Conservation (phyloP, 768 basidiomycete genomes). For the Naganishia vishniacii region DNA sequence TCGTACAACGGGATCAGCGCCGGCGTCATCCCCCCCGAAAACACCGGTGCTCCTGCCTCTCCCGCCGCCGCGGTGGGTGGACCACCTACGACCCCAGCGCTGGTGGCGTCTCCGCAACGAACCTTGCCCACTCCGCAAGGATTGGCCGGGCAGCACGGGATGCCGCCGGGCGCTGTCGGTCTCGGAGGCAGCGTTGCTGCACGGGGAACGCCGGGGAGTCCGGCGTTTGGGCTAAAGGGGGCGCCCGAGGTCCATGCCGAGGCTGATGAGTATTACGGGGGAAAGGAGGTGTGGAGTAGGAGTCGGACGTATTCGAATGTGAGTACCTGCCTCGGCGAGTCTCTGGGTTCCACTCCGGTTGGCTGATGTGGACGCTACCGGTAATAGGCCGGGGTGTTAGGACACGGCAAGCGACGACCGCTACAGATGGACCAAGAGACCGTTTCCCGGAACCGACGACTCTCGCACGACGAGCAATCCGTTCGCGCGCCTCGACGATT, state of each 20-base stretch:
- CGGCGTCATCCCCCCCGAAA: not conserved
- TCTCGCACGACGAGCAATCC: constrained; percentile 90
- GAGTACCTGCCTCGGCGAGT: constrained; percentile 43
- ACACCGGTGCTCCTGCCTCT: not conserved
- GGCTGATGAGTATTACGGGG: constrained; percentile 75
- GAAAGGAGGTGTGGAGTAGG: constrained; percentile 69
- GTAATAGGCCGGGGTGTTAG: constrained; percentile 69
- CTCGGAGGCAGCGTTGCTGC: constrained; percentile 5
- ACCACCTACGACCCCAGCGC: too few species aligned
- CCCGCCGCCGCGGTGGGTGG: too few species aligned
- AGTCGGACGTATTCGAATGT: constrained; percentile 84
- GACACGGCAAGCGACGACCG: constrained; percentile 64
- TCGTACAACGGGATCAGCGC: constrained; percentile 14
- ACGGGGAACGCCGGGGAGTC: not conserved
- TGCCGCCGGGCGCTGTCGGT: not conserved
- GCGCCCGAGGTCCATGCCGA: constrained; percentile 57
- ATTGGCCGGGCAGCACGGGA: not conserved
- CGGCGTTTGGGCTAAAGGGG: not conserved
- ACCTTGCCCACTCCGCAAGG: not conserved
- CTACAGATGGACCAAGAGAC: constrained; percentile 73
- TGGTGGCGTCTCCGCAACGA: constrained; percentile 2
- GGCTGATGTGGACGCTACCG: too few species aligned
- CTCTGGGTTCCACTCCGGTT: constrained; percentile 2
- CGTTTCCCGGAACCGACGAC: constrained; percentile 65
- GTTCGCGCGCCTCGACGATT: constrained; percentile 74